Evolutionary conservation across 2,329 filamentous ascomycete species (phyloP).

Genomic region (Didymella pomorum): DNA sequence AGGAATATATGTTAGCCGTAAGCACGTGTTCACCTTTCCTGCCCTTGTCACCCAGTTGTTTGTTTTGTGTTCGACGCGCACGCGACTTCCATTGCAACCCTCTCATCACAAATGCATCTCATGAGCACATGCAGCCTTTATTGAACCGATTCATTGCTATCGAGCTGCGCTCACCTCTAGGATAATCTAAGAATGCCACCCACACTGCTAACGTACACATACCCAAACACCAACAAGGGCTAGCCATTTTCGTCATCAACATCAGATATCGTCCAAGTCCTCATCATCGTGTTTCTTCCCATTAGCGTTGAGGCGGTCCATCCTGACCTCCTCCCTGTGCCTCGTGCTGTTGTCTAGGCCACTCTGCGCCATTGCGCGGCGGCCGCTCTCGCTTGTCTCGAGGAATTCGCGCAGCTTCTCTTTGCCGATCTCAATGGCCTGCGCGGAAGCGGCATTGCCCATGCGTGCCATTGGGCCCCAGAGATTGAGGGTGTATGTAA

Average conservation of each 20-base stretch:
- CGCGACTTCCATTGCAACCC: no score
- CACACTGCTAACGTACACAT: conserved; percentile 10
- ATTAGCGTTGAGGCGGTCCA: conserved; percentile 53
- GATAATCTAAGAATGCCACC: conserved; percentile 12
- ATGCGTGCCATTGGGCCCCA: conserved; percentile 97
- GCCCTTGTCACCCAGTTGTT: no score
- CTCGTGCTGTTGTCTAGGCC: conserved; percentile 17
- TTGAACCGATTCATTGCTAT: conserved; percentile 1
- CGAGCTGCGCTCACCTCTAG: conserved; percentile 3
- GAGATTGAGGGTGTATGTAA: conserved; percentile 92
- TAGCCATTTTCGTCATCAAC: not conserved
- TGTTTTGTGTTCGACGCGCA: no score
- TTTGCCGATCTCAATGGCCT: conserved; percentile 91
- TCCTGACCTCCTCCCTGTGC: conserved; percentile 38
- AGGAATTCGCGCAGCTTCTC: conserved; percentile 89
- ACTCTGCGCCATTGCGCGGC: conserved; percentile 80
- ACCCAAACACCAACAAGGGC: conserved; percentile 7
- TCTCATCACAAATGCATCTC: no score
- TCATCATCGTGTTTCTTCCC: conserved; percentile 52
- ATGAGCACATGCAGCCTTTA: not conserved
- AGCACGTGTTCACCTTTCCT: no score
- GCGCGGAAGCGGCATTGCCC: conserved; percentile 84
- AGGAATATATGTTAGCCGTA: no score
- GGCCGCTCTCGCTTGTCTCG: conserved; percentile 82
- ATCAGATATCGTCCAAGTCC: conserved; percentile 49